Percentiles rank a stretch among this genome's conserved stretches.
Evolutionary conservation across 78 protist species (phyloP).

Genomic region (Planoprotostelium fungivorum): DNA sequence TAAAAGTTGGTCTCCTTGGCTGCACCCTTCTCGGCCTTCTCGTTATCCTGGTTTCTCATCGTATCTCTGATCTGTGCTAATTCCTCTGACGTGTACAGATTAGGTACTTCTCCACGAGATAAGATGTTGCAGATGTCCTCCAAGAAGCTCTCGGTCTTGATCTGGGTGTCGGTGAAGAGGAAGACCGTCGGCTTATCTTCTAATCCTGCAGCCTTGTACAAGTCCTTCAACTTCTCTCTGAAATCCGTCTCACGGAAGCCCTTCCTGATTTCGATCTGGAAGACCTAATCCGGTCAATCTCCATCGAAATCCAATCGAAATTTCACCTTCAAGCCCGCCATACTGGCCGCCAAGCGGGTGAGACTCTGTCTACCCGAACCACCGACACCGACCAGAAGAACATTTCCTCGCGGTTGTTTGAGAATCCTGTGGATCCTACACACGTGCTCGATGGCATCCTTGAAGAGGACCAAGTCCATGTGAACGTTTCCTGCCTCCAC

Average conservation of each 20-base stretch:
- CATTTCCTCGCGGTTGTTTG: constrained; percentile 63
- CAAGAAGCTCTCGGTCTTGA: constrained; percentile 70
- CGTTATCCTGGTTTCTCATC: not conserved
- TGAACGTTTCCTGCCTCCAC: constrained; percentile 12
- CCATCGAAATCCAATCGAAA: constrained; percentile 10
- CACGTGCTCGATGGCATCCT: constrained; percentile 72
- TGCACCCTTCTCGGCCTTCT: not conserved
- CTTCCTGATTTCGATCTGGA: constrained; percentile 65
- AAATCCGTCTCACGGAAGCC: constrained; percentile 66
- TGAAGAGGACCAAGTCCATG: constrained; percentile 73
- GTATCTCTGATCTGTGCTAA: not conserved
- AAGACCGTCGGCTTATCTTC: constrained; percentile 69
- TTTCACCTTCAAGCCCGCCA: constrained; percentile 27
- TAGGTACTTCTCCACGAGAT: constrained; percentile 88
- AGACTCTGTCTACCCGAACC: constrained; percentile 73
- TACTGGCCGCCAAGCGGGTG: constrained; percentile 67
- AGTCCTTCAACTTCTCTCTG: constrained; percentile 62
- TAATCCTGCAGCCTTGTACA: constrained; percentile 52
- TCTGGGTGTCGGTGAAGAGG: constrained; percentile 88
- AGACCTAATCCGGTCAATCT: constrained; percentile 5
- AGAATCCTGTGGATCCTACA: constrained; percentile 66
- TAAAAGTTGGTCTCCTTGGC: constrained; percentile 12
- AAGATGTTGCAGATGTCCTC: constrained; percentile 88
- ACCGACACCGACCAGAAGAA: constrained; percentile 79
- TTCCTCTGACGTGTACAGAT: constrained; percentile 66